Base-by-base conservation (phyloP, 768 basidiomycete genomes). In the Collybiopsis confluens region DNA sequence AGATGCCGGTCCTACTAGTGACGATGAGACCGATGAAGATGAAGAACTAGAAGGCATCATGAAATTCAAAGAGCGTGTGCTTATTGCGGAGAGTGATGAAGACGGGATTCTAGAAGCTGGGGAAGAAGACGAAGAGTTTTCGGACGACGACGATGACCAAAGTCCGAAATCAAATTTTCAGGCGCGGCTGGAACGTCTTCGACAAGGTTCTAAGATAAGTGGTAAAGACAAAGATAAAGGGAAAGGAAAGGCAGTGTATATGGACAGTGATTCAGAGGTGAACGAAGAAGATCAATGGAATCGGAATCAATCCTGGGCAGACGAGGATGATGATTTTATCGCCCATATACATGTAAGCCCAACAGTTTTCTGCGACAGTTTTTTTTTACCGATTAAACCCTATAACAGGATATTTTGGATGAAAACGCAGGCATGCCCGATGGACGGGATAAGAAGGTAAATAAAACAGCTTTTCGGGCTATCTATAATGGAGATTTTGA, bases 401-500 rank as follows among this genome's bases (percentile, higher is more conserved):
- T n/a, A n/a, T n/a, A n/a, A 23, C 9, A 92, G 90, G 74, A 74
- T 11, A 62, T 86, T 6, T 62, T 92, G 4, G 86, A 87, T 36
- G 77, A 81, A 20, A 79, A 86, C 51, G 72, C 74, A 20, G 73
- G 75, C 9, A 70, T 86, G 26, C 56, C 83, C 2, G 60, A 59
- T 20, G 67, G 74, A 8, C 68, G 63, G 30, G 68, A 80, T 53
- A 70, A 78, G 26, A 82, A 82, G 59, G 65, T 68, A 54, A 70
- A 73, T 53, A 84, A 84, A n/a, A 65, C 73, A 28, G 46, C 85
- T 0, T 88, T 90, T 75, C 70, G 70, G 20, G 77, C 87, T 0
- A 73, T 90, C 33, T 72, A 71, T 11, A 70, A 85, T 59, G 90
- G 86, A 13, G 65, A 73, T 38, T 75, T 80, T 36, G 73, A 75